A percentile compares a stretch with the other conserved stretches of the same genome.
Conservation (phyloP, 768 basidiomycete species). For the Phylloporus sp. region DNA sequence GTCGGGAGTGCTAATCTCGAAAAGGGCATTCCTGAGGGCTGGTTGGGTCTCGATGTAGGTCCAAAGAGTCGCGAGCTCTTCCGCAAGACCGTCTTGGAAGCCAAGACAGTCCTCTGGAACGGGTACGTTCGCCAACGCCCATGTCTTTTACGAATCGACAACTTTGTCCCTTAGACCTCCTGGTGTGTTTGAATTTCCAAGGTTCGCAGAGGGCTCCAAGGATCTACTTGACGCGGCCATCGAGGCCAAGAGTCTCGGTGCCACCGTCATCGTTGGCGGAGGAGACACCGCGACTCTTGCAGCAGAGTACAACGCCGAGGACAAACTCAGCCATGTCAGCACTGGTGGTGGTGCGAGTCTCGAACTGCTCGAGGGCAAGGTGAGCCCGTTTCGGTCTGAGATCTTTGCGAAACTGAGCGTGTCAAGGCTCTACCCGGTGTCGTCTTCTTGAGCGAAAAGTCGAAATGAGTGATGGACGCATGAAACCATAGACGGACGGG, state of each 20-base stretch:
- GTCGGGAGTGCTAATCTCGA: constrained; percentile 71
- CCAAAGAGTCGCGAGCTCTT: constrained; percentile 79
- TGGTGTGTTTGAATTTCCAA: constrained; percentile 96
- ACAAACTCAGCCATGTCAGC: constrained; percentile 91
- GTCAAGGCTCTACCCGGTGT: constrained; percentile 83
- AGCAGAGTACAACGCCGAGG: constrained; percentile 80
- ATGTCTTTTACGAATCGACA: background rate
- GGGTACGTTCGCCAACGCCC: constrained; percentile 47
- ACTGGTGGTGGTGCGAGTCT: constrained; percentile 94
- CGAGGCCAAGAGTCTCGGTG: constrained; percentile 80
- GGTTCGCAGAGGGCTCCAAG: constrained; percentile 83
- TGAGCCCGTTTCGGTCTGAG: constrained; percentile 29
- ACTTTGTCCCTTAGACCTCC: constrained; percentile 63
- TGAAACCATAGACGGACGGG: constrained; percentile 11
- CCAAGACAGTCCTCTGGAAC: constrained; percentile 98
- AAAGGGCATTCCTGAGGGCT: constrained; percentile 86
- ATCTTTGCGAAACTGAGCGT: constrained; percentile 13
- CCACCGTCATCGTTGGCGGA: constrained; percentile 93
- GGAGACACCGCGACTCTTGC: constrained; percentile 96
- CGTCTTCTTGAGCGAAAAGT: constrained; percentile 82
- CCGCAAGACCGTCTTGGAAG: constrained; percentile 71
- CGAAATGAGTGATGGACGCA: constrained; percentile 10
- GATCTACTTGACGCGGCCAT: constrained; percentile 80
- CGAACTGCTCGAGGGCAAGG: constrained; percentile 98
- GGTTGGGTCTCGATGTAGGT: constrained; percentile 95